A percentile compares a stretch with the other conserved stretches of the same genome.
These are phyloP conservation scores for Hyaloscypha finlandica DNA, from an alignment of 495 filamentous ascomycete species.

Conservation along the genomic window DNA sequence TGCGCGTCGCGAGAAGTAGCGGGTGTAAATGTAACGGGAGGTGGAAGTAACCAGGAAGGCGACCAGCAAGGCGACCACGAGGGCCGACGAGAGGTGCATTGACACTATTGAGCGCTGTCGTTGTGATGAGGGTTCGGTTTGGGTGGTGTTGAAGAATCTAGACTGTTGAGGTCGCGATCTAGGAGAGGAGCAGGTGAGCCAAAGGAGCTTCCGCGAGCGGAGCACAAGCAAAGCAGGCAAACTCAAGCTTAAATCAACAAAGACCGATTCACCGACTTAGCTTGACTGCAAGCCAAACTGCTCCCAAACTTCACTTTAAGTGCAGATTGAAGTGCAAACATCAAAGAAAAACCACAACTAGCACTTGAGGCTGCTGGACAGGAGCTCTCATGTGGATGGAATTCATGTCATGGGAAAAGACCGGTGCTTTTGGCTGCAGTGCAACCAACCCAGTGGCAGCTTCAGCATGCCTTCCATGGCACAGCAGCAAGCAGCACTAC, in stretches of 20 bases:
- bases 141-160: neutral
- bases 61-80: neutral
- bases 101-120: neutral
- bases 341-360: neutral
- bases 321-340: neutral
- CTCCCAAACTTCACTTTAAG: neutral
- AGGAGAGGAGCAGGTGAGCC: neutral
- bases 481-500: neutral
- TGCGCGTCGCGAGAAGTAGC: conserved; percentile 8
- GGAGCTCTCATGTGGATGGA: neutral
- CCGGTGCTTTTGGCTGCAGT: neutral
- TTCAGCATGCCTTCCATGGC: neutral
- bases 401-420: neutral
- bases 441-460: neutral
- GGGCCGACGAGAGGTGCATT: neutral
- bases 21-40: conserved; percentile 3
- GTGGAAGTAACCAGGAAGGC: neutral
- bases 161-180: neutral
- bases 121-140: neutral
- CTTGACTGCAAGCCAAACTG: neutral
- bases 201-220: neutral
- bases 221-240: neutral
- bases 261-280: neutral
- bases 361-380: neutral
- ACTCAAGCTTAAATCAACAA: neutral